These are phyloP conservation scores for Erodium texanum DNA, from an alignment of 441 rosid species.

Conservation along the genomic window DNA sequence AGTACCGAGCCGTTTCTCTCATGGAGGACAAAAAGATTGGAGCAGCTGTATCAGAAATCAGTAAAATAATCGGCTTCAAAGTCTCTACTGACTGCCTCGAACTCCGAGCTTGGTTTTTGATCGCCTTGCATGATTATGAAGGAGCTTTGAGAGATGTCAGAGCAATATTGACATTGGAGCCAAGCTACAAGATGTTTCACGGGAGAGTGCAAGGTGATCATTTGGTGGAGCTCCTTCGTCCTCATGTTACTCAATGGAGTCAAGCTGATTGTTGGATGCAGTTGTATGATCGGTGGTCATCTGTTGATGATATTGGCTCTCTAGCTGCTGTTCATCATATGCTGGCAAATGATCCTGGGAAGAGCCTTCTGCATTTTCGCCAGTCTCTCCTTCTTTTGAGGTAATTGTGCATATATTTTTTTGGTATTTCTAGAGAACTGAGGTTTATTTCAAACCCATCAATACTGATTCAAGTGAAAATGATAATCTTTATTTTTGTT, in stretches of 20 bases:
- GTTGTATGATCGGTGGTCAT: conserved; percentile 88
- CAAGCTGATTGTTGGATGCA: conserved; percentile 98
- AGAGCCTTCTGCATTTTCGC: conserved; percentile 75
- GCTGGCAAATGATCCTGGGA: conserved; percentile 84
- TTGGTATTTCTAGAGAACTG: no score
- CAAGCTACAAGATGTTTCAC: conserved; percentile 64
- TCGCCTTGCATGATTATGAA: conserved; percentile 68
- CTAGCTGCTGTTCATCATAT: conserved; percentile 87
- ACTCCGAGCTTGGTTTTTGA: conserved; percentile 82
- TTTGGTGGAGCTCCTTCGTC: conserved; percentile 62
- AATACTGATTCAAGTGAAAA: no score
- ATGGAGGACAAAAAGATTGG: conserved; percentile 50
- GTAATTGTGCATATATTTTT: conserved; percentile 19
- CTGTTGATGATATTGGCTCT: conserved; percentile 92
- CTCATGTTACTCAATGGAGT: conserved; percentile 66
- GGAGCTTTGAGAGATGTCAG: conserved; percentile 73
- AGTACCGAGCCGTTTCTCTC: conserved; percentile 59
- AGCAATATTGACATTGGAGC: conserved; percentile 77
- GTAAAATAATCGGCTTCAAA: conserved; percentile 67
- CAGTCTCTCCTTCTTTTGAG: conserved; percentile 89
- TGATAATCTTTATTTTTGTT: no score
- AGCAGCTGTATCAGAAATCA: conserved; percentile 68
- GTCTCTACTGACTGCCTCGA: conserved; percentile 87
- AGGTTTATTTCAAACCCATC: no score
- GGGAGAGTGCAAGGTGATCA: conserved; percentile 60